A percentile compares a stretch with the other conserved stretches of the same genome.
Conservation (phyloP, 495 filamentous ascomycete genomes). For the Podospora pseudopauciseta region DNA sequence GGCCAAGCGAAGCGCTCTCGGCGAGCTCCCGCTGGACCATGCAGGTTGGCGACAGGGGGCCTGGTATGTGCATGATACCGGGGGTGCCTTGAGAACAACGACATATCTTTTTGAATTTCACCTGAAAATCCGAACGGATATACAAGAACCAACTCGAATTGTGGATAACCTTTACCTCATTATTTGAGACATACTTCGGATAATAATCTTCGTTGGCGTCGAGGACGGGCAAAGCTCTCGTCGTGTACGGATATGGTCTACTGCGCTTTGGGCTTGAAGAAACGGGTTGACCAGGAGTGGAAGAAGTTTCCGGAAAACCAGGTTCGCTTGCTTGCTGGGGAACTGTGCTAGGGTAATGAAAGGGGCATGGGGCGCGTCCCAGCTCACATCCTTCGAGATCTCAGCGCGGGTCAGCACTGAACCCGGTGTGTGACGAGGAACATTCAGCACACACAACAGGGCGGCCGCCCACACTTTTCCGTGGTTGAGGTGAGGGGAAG, state of each 20-base stretch:
- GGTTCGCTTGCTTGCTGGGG: background rate
- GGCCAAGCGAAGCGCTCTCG: no score
- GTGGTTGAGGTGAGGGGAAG: background rate
- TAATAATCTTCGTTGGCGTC: no score
- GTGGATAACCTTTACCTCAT: background rate
- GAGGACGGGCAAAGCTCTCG: background rate
- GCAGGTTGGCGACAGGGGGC: no score
- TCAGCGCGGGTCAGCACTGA: constrained; percentile 16
- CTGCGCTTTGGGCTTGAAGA: background rate
- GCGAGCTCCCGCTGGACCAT: no score
- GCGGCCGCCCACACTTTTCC: constrained; percentile 10
- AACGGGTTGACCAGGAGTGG: constrained; percentile 16
- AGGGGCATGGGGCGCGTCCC: constrained; percentile 20
- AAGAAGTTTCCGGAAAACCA: constrained; percentile 31
- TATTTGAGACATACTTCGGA: background rate
- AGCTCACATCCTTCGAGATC: no score
- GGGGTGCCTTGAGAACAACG: no score
- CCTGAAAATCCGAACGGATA: no score
- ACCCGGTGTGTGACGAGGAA: constrained; percentile 23
- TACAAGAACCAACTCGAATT: no score
- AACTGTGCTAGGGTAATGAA: constrained; percentile 20
- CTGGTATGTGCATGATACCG: no score
- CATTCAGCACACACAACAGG: constrained; percentile 10
- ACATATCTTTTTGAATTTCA: no score
- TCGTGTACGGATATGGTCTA: background rate